Evolutionary conservation across 164 flowering plant genomes (phyloP), one percentile per base, ranked within the genome.

Genomic region (grape (Vitis vinifera)): DNA sequence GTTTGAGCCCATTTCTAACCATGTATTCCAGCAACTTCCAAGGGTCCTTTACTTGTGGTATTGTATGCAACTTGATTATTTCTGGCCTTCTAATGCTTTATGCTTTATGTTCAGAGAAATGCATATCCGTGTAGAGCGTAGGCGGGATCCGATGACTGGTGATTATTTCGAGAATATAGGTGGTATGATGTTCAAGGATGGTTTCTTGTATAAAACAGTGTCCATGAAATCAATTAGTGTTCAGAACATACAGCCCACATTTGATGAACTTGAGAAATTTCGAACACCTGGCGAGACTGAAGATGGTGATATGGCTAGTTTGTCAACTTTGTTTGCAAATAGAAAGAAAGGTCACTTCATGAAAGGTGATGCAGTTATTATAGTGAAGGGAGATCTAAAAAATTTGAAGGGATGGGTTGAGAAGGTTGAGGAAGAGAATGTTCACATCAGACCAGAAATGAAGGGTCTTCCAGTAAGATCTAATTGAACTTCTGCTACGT

Each of bases 181-280:
- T 61, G 88, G 88, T 16, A 87, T 89, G 91, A 67, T 76, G 81
- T 93, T 96, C 62, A 92, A 86, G 74, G 94, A 92, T 76, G 99
- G 98, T 19, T 91, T 91, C 79, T 69, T 91, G 16, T 88, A 83
- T 63, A 95, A 95, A 78, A 80, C 81, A 8, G 89, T 95, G 15
- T 90, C 99, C 3, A 78, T 83, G 81, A 95, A 93, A 69, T 93
- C 99, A 6, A 84, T 95, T n/a, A 91, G 90, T 65, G 68, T 88
- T 16, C 86, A 80, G 68, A 89, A 86, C 66, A 86, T 93, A 19
- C 88, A 90, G 29, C 98, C 98, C 27, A 87, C 88, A 59, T 93
- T 95, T 80, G 99, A 93, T 78, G 97, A 95, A 76, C 92, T 95
- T 57, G 97, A 93, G 84, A 95, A 93, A 65, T 93, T 95, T 59